Base-by-base conservation (phyloP, 2,329 filamentous ascomycete genomes). In the Penicillium sp. region DNA sequence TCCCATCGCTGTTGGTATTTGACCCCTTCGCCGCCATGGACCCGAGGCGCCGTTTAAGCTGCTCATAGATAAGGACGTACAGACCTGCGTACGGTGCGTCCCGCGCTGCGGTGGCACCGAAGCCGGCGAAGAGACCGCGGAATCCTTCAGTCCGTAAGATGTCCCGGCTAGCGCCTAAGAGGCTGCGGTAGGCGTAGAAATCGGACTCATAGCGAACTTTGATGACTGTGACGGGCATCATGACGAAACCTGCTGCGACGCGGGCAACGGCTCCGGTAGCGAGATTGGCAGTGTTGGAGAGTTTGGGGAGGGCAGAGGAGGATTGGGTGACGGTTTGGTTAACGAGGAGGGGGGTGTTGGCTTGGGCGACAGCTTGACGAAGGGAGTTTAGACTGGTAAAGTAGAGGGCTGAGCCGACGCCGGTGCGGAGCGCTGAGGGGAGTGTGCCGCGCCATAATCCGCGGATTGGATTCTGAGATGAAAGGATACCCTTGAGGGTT, bases 1-100 rank as follows among this genome's bases (percentile, higher is more conserved):
- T 65, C 6, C 65, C 57, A 54, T 65, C 59, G 33, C 55, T 50
- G 9, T 52, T 60, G 10, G 46, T 60, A 23, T 54, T 33, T 11
- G 39, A 7, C 19, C 39, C 39, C 16, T 53, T 37, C 27, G 59
- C 49, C 25, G 67, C 59, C 47, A 76, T 45, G 11, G 64, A 56
- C 1, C 70, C 64, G 9, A 78, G 60, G 4, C 61, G 66, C 7
- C 72, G 71, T 54, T 79, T 79, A 21, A 72, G 62, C 51, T 79
- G 75, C 77, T 99, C 95, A 76, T 99, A 99, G 66, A 96, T 90
- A 8, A 97, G 80, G 1, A 99, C 92, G 70, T 99, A 99, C 16
- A 97, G 81, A 0, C 95, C 95, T 0, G 95, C 95, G 72, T 98
- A 98, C 0, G 95, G 95, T n/a, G 93, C 95, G 75, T 99, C 95